Evolutionary conservation across 2,329 filamentous ascomycete species (phyloP), one percentile per base, ranked within the genome.

Genomic region (Pestalotiopsis sp.): DNA sequence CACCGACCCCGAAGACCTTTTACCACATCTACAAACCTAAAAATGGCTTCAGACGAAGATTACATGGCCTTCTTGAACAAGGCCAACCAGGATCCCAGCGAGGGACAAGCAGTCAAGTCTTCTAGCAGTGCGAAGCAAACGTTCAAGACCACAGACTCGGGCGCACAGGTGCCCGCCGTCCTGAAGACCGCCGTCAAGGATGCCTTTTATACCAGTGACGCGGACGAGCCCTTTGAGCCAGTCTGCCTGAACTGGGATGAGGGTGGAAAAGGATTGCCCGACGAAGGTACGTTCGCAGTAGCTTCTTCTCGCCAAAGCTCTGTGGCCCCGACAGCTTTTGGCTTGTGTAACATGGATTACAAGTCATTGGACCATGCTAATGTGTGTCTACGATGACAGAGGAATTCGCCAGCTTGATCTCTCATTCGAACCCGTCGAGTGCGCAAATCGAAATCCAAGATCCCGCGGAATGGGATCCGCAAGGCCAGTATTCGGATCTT

Each of bases 31-130:
- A 64, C 56, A 66, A 13, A 69, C 41, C 67, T 73, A 23, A 84
- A 68, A 17, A 94, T 93, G 91, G 88, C 90, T 7, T 91, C 90
- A 67, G 94, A 97, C 85, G 90, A 92, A 70, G 92, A 92, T 71
- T 98, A 97, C 84, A 88, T 90, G 81, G 85, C 91, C 69, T 97
- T 98, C 78, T 85, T 98, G 68, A 87, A 96, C 78, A 96, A 96
- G 84, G 94, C 94, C 67, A 97, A 97, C 82, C 84, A 90, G 76
- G 91, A 94, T 77, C 91, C 92, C 20, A 91, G 89, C 78, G 87
- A 89, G 69, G 90, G 91, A 71, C 76, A 79, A 52, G 20, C 45
- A n/a, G 78, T 78, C 6, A 76, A 78, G 57, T 65, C 79, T 1
- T 74, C 68, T 69, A 77, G 71, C 65, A 72, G 57, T 72, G 71